A percentile compares a stretch with the other conserved stretches of the same genome.
Evolutionary conservation across 2,329 filamentous ascomycete species (phyloP).

Genomic region (Cryphonectria nitschkei): DNA sequence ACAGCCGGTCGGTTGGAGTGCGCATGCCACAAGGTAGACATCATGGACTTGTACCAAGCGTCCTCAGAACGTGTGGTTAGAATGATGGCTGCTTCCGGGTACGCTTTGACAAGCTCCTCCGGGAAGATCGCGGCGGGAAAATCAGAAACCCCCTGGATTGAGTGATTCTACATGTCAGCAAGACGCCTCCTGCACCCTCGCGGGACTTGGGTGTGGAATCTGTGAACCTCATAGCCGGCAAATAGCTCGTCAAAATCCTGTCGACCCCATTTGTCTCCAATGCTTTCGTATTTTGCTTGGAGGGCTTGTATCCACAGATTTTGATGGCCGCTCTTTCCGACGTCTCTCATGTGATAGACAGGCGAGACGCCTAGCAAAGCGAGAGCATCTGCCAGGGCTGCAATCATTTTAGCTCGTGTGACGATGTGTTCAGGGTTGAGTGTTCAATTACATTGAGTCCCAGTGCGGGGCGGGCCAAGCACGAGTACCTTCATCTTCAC

Average conservation of each 20-base stretch:
- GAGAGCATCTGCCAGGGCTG: constrained; percentile 39
- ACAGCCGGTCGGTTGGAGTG: constrained; percentile 27
- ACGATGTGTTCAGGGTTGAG: constrained; percentile 3
- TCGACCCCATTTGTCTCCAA: constrained; percentile 27
- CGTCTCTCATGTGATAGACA: constrained; percentile 42
- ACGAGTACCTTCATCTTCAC: constrained; percentile 39
- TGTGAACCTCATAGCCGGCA: constrained; percentile 36
- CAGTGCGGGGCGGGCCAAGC: constrained; percentile 39
- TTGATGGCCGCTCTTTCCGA: constrained; percentile 39
- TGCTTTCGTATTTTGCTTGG: constrained; percentile 38
- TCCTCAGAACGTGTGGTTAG: constrained; percentile 62
- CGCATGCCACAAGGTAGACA: constrained; percentile 35
- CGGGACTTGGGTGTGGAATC: neutral
- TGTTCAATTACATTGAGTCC: constrained; percentile 37
- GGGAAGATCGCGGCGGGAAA: constrained; percentile 47
- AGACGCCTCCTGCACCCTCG: neutral
- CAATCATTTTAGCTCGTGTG: neutral
- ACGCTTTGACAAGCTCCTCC: constrained; percentile 62
- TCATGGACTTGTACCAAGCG: constrained; percentile 56
- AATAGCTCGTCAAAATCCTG: constrained; percentile 41
- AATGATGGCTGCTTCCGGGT: constrained; percentile 66
- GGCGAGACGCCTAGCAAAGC: constrained; percentile 36
- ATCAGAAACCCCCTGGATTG: constrained; percentile 34
- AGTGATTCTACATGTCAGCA: neutral
- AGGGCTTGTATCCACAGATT: constrained; percentile 41